These are phyloP conservation scores for Silene uniflora DNA, from an alignment of 148 eudicot species.

Conservation along the genomic window DNA sequence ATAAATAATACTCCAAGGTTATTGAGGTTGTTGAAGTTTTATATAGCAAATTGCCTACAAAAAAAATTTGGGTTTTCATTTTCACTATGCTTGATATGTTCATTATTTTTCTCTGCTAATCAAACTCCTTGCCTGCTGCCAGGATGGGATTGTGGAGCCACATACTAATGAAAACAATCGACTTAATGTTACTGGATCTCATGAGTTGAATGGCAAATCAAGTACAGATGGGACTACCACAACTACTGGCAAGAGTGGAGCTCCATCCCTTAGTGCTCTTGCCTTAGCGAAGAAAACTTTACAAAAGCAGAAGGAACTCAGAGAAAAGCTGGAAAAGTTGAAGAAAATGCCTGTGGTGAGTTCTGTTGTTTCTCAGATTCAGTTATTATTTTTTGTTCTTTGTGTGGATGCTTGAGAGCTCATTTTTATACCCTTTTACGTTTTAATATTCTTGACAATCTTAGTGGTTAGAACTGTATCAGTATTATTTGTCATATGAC, in stretches of 20 bases:
- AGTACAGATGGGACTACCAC: slow-evolving; percentile 94
- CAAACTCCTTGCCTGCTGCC: slow-evolving; percentile 19
- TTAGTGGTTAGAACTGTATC: background rate
- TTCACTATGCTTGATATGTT: background rate
- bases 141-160: slow-evolving; percentile 58
- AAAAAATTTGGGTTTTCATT: background rate
- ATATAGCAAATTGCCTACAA: background rate
- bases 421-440: background rate
- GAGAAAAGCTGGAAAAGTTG: slow-evolving; percentile 58
- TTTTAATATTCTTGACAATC: background rate
- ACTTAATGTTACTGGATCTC: slow-evolving; percentile 95
- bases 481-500: background rate
- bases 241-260: slow-evolving; percentile 71
- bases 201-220: slow-evolving; percentile 98
- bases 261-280: slow-evolving; percentile 69
- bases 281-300: slow-evolving; percentile 78
- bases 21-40: background rate
- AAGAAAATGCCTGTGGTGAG: slow-evolving; percentile 73
- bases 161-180: slow-evolving; percentile 92
- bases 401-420: background rate
- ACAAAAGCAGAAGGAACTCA: slow-evolving; percentile 76
- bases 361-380: slow-evolving; percentile 10
- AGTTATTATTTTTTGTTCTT: background rate
- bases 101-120: slow-evolving; percentile 20
- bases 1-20: background rate